Base-by-base conservation (phyloP, 2,329 filamentous ascomycete genomes). In the Botrytis hyacinthi region DNA sequence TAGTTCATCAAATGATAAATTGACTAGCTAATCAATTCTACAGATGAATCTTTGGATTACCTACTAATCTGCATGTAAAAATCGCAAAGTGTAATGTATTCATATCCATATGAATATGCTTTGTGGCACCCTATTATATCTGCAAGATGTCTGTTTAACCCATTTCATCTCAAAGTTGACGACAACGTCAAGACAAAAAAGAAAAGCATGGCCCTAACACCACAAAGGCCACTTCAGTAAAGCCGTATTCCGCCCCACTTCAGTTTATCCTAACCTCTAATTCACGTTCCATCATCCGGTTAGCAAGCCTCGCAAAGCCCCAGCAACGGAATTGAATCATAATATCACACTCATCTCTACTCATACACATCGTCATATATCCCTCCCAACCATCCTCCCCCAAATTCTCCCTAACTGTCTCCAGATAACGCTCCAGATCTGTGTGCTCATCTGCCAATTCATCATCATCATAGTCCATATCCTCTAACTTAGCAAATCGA, bases 361-460 rank as follows among this genome's bases (percentile, higher is more conserved):
- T 3, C 14, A 3, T 0, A 57, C n/a, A n/a, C 51, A 29, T 6
- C n/a, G 7, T 12, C 3, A 18, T 3, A 32, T 18, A 1, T 7
- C 6, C 12, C 8, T 57, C 51, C 6, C 16, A n/a, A 57, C 3
- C 14, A 48, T 1, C 9, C n/a, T 57, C 51, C n/a, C 29, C n/a
- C 51, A 57, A 29, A 14, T 2, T 57, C n/a, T 57, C 3, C 16
- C 3, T 32, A 32, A n/a, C 7, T n/a, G 18, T 32, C 14, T 4
- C 0, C 7, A 57, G 3, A 57, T 18, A 29, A 8, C n/a, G n/a
- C 6, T 8, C n/a, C n/a, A 57, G n/a, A 57, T 57, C 7, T 16
- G 16, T 14, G 0, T 12, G 51, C n/a, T 57, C 51, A 16, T 29
- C 14, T 3, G 3, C 16, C 14, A 4, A 29, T 16, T 6, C 18